These are phyloP conservation scores for Candida gorgasii DNA, from an alignment of 805 yeast genomes.

Conservation along the genomic window DNA sequence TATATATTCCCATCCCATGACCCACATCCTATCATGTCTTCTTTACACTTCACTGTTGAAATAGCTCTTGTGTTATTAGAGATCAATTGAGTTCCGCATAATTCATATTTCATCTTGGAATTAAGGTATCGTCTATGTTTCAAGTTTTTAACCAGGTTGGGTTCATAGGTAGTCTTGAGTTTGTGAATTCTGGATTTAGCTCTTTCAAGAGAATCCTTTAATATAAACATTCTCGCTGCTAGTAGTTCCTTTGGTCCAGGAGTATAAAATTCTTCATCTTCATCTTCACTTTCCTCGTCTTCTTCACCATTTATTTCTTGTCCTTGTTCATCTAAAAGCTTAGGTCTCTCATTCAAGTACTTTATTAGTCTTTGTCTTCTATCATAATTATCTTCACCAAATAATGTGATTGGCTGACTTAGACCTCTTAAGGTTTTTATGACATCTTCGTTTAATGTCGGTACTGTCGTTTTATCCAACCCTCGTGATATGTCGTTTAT, in stretches of 20 bases:
- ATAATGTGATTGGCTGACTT: slow-evolving; percentile 56
- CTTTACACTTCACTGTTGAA: slow-evolving; percentile 53
- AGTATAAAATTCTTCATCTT: slow-evolving; percentile 80
- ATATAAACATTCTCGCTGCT: slow-evolving; percentile 51
- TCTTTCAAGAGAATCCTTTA: slow-evolving; percentile 49
- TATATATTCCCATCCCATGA: slow-evolving; percentile 82
- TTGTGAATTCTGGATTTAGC: slow-evolving; percentile 44
- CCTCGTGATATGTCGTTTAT: slow-evolving; percentile 1
- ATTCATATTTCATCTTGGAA: slow-evolving; percentile 34
- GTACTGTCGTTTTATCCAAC: slow-evolving; percentile 30
- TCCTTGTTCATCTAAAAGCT: neutral
- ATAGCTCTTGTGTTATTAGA: slow-evolving; percentile 62
- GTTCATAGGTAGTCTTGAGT: slow-evolving; percentile 29
- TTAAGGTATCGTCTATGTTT: slow-evolving; percentile 47
- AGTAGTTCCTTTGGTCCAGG: slow-evolving; percentile 65
- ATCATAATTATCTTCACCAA: slow-evolving; percentile 61
- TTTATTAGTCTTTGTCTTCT: slow-evolving; percentile 61
- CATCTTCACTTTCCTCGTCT: slow-evolving; percentile 33
- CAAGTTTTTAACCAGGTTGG: slow-evolving; percentile 45
- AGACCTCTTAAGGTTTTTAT: slow-evolving; percentile 45
- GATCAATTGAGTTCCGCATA: slow-evolving; percentile 69
- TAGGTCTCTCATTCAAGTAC: slow-evolving; percentile 32
- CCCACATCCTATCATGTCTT: slow-evolving; percentile 55
- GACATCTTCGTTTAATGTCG: slow-evolving; percentile 70
- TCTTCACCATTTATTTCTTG: slow-evolving; percentile 16